A percentile compares a stretch with the other conserved stretches of the same genome.
These are phyloP conservation scores for Pythium phragmiticola DNA, from an alignment of 352 stramenopile genomes.

Conservation along the genomic window DNA sequence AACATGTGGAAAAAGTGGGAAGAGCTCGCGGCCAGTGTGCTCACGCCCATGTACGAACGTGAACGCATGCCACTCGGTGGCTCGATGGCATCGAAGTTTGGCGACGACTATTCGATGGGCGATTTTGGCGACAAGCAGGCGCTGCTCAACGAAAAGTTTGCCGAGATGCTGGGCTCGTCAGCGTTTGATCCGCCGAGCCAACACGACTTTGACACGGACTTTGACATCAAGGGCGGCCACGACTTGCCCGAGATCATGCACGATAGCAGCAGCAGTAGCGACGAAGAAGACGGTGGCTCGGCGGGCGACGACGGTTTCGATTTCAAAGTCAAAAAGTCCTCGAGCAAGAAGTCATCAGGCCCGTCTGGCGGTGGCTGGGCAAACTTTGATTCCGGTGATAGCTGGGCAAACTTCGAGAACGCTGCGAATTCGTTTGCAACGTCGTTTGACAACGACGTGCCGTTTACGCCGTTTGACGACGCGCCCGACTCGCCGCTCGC, in stretches of 20 bases:
- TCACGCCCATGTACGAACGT: conserved; percentile 75
- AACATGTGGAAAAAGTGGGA: conserved; percentile 77
- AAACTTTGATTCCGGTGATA: conserved; percentile 58
- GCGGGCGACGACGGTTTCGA: conserved; percentile 35
- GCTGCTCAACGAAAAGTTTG: conserved; percentile 80
- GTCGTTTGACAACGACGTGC: conserved; percentile 43
- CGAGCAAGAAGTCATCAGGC: conserved; percentile 13
- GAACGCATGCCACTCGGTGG: conserved; percentile 76
- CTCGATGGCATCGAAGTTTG: conserved; percentile 45
- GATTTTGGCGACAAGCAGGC: conserved; percentile 72
- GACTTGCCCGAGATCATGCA: conserved; percentile 85
- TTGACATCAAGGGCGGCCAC: conserved; percentile 59
- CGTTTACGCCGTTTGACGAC: conserved; percentile 33
- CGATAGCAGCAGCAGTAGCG: conserved; percentile 82
- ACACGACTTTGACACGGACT: conserved; percentile 70
- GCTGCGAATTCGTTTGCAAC: conserved; percentile 44
- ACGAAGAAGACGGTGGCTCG: conserved; percentile 72
- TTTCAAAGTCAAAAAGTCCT: conserved; percentile 30
- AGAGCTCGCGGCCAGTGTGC: conserved; percentile 62
- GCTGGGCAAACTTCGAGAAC: conserved; percentile 71
- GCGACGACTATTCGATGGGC: conserved; percentile 78
- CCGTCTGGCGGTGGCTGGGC: conserved; percentile 42
- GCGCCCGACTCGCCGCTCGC: conserved; percentile 25
- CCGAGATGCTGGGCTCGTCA: conserved; percentile 76
- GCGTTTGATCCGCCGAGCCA: conserved; percentile 49